Evolutionary conservation across 2,329 filamentous ascomycete species (phyloP).

Genomic region (Triangularia setosa): DNA sequence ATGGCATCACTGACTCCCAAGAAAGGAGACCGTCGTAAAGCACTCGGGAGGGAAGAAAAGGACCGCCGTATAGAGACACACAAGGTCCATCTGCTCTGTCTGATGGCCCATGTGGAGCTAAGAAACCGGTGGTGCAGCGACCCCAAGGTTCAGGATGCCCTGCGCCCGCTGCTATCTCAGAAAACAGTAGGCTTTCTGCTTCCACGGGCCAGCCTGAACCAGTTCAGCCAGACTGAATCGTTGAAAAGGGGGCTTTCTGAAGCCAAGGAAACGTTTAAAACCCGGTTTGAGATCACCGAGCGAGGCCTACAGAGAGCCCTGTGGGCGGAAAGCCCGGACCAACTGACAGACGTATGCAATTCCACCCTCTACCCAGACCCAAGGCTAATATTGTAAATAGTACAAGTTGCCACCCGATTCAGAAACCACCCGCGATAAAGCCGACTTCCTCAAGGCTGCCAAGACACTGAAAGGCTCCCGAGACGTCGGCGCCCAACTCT

Average conservation of each 20-base stretch:
- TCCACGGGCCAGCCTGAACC: slow-evolving; percentile 61
- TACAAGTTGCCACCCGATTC: slow-evolving; percentile 57
- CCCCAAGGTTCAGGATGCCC: slow-evolving; percentile 57
- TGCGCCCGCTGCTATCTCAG: slow-evolving; percentile 62
- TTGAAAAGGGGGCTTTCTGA: slow-evolving; percentile 76
- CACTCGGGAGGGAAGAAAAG: slow-evolving; percentile 52
- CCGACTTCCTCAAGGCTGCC: slow-evolving; percentile 71
- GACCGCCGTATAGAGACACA: slow-evolving; percentile 68
- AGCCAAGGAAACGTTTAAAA: slow-evolving; percentile 62
- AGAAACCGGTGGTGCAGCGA: slow-evolving; percentile 92
- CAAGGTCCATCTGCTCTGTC: slow-evolving; percentile 78
- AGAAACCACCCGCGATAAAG: slow-evolving; percentile 64
- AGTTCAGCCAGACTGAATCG: slow-evolving; percentile 72
- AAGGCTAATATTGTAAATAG: slow-evolving; percentile 33
- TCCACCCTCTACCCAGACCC: not conserved
- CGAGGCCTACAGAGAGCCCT: slow-evolving; percentile 65
- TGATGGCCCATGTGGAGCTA: slow-evolving; percentile 71
- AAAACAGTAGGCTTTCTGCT: slow-evolving; percentile 66
- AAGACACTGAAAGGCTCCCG: slow-evolving; percentile 71
- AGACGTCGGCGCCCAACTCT: slow-evolving; percentile 85
- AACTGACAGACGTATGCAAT: slow-evolving; percentile 53
- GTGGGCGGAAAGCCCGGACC: slow-evolving; percentile 68
- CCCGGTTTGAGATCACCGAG: slow-evolving; percentile 66
- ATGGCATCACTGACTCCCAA: slow-evolving; percentile 33
- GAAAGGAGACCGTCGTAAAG: slow-evolving; percentile 44